A percentile compares a stretch with the other conserved stretches of the same genome.
phyloP scores from a whole-genome alignment of 2,329 filamentous ascomycete species.

The Truncatella angustata region DNA sequence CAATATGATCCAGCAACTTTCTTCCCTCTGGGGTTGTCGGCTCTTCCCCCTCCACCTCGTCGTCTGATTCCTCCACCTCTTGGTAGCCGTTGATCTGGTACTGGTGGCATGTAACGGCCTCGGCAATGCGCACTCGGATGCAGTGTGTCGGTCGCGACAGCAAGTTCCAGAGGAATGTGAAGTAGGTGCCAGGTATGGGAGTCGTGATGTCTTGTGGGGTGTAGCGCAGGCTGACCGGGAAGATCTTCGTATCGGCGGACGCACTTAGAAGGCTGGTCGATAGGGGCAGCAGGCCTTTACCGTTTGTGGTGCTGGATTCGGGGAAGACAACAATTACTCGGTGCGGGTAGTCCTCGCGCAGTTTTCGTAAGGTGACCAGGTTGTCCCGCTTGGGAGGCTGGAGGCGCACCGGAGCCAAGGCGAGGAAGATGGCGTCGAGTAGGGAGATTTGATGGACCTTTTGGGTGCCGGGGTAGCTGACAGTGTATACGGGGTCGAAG shows the following conservation, averaged over 20 bases:
- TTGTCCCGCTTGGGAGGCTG: slow-evolving; percentile 42
- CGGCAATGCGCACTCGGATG: slow-evolving; percentile 87
- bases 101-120: slow-evolving; percentile 57
- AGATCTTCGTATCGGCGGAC: slow-evolving; percentile 70
- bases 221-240: slow-evolving; percentile 88
- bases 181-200: slow-evolving; percentile 73
- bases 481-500: slow-evolving; percentile 92
- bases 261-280: slow-evolving; percentile 73
- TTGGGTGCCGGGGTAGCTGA: slow-evolving; percentile 73
- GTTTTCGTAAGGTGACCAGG: slow-evolving; percentile 59
- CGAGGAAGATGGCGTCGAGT: slow-evolving; percentile 69
- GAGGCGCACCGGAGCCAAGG: slow-evolving; percentile 57
- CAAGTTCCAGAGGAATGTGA: slow-evolving; percentile 79
- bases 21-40: slow-evolving; percentile 57
- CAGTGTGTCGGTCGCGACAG: slow-evolving; percentile 83
- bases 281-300: slow-evolving; percentile 81
- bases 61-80: slow-evolving; percentile 17
- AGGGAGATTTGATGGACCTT: slow-evolving; percentile 77
- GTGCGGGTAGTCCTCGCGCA: slow-evolving; percentile 67
- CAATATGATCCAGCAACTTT: slow-evolving; percentile 72
- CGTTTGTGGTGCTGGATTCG: slow-evolving; percentile 92
- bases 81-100: background rate
- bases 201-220: slow-evolving; percentile 88
- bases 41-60: slow-evolving; percentile 24
- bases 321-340: slow-evolving; percentile 85